A percentile compares a stretch with the other conserved stretches of the same genome.
phyloP scores from a whole-genome alignment of 2,329 filamentous ascomycete species.

The Epichloe uncinata region DNA sequence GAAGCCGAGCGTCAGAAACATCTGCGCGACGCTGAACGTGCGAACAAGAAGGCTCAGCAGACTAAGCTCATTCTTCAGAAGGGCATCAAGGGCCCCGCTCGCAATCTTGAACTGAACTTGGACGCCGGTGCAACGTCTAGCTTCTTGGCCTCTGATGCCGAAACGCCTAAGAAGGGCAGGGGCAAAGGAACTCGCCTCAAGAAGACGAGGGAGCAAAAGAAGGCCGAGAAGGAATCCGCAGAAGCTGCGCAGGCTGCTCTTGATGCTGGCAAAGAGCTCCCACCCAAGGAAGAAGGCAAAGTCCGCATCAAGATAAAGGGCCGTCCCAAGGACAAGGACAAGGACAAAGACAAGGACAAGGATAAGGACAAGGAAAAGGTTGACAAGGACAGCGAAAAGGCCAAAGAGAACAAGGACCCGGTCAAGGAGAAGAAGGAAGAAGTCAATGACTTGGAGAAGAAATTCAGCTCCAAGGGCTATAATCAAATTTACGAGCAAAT shows the following conservation, averaged over 20 bases:
- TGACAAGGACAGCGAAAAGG: conserved; percentile 31
- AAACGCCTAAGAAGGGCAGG: conserved; percentile 41
- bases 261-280: conserved; percentile 62
- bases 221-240: conserved; percentile 68
- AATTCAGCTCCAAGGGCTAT: conserved; percentile 81
- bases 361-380: no score
- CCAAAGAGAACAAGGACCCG: conserved; percentile 27
- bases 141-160: conserved; percentile 56
- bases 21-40: conserved; percentile 73
- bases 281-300: conserved; percentile 42
- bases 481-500: conserved; percentile 97
- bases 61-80: conserved; percentile 80
- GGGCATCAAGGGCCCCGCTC: conserved; percentile 65
- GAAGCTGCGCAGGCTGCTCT: conserved; percentile 77
- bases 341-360: conserved; percentile 23
- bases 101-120: conserved; percentile 61
- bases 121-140: conserved; percentile 78
- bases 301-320: conserved; percentile 52
- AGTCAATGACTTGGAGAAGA: conserved; percentile 42
- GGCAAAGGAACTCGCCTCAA: conserved; percentile 58
- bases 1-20: conserved; percentile 71
- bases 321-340: conserved; percentile 31
- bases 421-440: conserved; percentile 40
- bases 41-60: conserved; percentile 83
- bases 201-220: conserved; percentile 81